Evolutionary conservation across 768 basidiomycete species (phyloP), one percentile per base, ranked within the genome.

Genomic region (Kockovaella imperatae): DNA sequence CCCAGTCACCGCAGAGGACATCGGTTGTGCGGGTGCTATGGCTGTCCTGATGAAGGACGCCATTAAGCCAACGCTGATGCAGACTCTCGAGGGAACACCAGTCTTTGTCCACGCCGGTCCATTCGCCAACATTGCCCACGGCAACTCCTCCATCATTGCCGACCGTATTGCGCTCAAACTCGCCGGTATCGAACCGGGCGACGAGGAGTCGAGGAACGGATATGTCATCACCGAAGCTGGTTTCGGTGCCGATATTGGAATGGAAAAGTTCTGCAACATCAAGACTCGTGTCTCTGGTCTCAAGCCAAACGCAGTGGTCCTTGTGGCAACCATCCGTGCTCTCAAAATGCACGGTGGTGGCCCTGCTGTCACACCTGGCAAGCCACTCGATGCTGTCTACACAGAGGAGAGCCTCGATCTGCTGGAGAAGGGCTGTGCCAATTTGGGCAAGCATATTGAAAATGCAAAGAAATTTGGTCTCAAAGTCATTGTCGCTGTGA

Each of bases 291-390:
- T 85, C 49, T 90, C 87, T 53, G 93, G 91, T 40, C 79, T 97
- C 65, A 84, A 77, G 48, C 95, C 95, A 7, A 87, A 99, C 72
- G 93, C 89, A 3, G 84, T 84, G 30, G 81, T 99, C 57, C 86
- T 99, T 61, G 93, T 99, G 45, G 95, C 93, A 5, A 99, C 93
- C 3, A 90, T 93, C 24, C 85, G 93, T 57, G 93, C 93, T 18
- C 76, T 99, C 53, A 99, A 97, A 79, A 99, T 99, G 93, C 93
- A 99, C 69, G 93, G 93, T 35, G 93, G 93, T 52, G 95, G 86
- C 50, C 93, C 93, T 4, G 90, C 95, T 21, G 91, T 97, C 45
- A 86, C 86, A 2, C 93, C 93, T 23, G 93, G 93, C 42, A 96
- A 95, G 71, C 80, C 91, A 20, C 79, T 97, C 34, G 84, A 86